These are phyloP conservation scores for Evernia prunastri DNA, from an alignment of 495 filamentous ascomycete species.

Conservation along the genomic window DNA sequence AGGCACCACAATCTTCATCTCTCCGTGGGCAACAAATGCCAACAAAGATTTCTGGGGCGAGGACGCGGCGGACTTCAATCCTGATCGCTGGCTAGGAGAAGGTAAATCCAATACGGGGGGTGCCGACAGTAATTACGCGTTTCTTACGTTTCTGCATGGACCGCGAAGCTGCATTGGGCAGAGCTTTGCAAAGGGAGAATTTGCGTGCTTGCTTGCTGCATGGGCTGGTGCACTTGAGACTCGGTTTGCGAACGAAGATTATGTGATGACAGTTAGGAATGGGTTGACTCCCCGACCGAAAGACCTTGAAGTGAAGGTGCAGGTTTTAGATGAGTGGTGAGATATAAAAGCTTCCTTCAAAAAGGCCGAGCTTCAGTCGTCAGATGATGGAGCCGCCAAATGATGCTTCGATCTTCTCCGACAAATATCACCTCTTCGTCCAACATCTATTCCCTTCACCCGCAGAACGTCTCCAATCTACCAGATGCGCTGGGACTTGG, in stretches of 20 bases:
- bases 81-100: conserved; percentile 41
- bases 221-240: conserved; percentile 11
- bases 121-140: conserved; percentile 41
- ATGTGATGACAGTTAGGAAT: background rate
- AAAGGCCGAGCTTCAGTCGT: no score
- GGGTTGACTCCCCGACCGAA: background rate
- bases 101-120: conserved; percentile 35
- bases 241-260: background rate
- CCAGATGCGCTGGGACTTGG: no score
- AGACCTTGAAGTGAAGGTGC: background rate
- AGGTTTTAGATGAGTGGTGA: conserved; percentile 1
- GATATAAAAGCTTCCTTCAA: background rate
- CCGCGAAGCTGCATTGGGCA: conserved; percentile 47
- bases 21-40: conserved; percentile 41
- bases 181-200: conserved; percentile 41
- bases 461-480: no score
- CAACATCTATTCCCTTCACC: no score
- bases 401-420: no score
- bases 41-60: conserved; percentile 38
- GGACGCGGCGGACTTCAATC: conserved; percentile 38
- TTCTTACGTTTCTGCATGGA: conserved; percentile 46
- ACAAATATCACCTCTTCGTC: no score
- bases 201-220: conserved; percentile 38
- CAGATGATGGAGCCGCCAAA: no score
- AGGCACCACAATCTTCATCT: conserved; percentile 41